Evolutionary conservation across 1,284 basidiomycete genomes (phyloP).

Genomic region (Stygiomarasmius scandens): DNA sequence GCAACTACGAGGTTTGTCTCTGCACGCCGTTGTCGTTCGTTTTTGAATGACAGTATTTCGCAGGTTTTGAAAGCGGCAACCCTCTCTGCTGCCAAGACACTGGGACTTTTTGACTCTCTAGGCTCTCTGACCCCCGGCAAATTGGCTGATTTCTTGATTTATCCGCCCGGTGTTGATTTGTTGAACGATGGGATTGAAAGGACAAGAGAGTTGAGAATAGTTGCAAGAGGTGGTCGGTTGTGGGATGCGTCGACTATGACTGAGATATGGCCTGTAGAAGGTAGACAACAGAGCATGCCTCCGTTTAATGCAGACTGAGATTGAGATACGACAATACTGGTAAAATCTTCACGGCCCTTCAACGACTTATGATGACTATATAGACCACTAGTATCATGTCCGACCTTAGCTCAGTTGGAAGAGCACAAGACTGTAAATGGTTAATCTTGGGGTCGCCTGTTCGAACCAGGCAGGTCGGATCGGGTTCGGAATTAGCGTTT

Average conservation of each 20-base stretch:
- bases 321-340: neutral
- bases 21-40: neutral
- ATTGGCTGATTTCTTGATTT: conserved; percentile 70
- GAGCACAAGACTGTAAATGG: conserved; percentile 48
- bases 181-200: conserved; percentile 51
- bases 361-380: too few species aligned
- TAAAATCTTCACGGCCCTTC: too few species aligned
- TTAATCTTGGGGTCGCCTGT: conserved; percentile 5
- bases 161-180: conserved; percentile 59
- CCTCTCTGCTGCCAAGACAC: conserved; percentile 60
- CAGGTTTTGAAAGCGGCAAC: conserved; percentile 72
- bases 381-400: too few species aligned
- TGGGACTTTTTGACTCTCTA: conserved; percentile 61
- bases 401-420: conserved; percentile 51
- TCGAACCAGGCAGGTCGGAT: conserved; percentile 4
- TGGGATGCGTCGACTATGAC: conserved; percentile 69
- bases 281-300: conserved; percentile 54
- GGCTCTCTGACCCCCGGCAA: conserved; percentile 66
- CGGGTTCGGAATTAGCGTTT: too few species aligned
- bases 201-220: conserved; percentile 53
- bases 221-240: conserved; percentile 63
- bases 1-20: conserved; percentile 43
- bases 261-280: conserved; percentile 69
- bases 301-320: conserved; percentile 59
- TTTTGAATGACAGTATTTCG: neutral